Conservation (phyloP, 192 early-diverging fungal genomes). For the Linnemannia exigua region DNA sequence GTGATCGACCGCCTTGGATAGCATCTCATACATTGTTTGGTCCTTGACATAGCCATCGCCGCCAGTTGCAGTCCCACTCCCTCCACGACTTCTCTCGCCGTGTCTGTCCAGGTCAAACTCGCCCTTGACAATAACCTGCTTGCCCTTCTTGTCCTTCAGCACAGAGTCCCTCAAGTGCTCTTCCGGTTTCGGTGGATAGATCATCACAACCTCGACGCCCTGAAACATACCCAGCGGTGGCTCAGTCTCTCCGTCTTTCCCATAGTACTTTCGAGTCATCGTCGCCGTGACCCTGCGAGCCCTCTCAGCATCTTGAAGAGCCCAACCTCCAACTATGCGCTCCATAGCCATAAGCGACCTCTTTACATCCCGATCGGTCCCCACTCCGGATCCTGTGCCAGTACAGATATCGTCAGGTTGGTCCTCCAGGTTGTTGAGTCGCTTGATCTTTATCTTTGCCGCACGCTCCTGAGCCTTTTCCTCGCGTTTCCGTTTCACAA, state of each 20-base stretch:
- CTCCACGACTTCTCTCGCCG: neutral
- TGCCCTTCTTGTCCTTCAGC: neutral
- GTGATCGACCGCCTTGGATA: slow-evolving; percentile 18
- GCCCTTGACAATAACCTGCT: neutral
- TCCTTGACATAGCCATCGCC: neutral
- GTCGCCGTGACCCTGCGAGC: slow-evolving; percentile 22
- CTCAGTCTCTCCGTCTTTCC: slow-evolving; percentile 32
- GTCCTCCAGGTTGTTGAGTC: slow-evolving; percentile 47
- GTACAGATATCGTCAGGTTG: slow-evolving; percentile 6
- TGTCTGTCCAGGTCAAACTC: neutral
- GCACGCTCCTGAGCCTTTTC: slow-evolving; percentile 12
- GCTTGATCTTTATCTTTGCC: slow-evolving; percentile 27
- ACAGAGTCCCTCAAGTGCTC: slow-evolving; percentile 10
- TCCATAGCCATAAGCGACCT: slow-evolving; percentile 24
- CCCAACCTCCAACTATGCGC: slow-evolving; percentile 11
- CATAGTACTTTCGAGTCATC: slow-evolving; percentile 49
- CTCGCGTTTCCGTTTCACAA: slow-evolving; percentile 24
- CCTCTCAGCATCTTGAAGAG: neutral
- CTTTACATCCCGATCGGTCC: slow-evolving; percentile 21
- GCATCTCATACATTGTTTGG: slow-evolving; percentile 16
- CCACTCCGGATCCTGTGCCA: neutral
- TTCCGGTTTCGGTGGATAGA: slow-evolving; percentile 36
- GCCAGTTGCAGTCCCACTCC: neutral
- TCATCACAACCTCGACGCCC: slow-evolving; percentile 32
- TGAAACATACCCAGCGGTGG: slow-evolving; percentile 50